Conservation (phyloP, 805 yeast species). For the Metschnikowia lachancei region DNA sequence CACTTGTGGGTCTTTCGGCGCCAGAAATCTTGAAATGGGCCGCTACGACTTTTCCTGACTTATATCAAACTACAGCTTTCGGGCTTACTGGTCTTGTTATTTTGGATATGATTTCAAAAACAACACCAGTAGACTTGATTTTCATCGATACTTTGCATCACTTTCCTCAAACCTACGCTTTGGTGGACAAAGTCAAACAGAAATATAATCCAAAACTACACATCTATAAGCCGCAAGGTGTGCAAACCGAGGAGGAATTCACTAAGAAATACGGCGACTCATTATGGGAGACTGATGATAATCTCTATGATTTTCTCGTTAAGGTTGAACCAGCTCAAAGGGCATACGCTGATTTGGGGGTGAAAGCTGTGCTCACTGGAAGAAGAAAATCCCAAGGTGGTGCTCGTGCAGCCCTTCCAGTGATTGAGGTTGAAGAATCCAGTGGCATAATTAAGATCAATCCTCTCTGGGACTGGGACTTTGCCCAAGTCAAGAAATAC, state of each 20-base stretch:
- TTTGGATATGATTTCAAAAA: conserved; percentile 65
- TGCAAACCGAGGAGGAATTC: conserved; percentile 60
- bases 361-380: conserved; percentile 89
- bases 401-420: conserved; percentile 64
- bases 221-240: conserved; percentile 63
- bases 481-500: conserved; percentile 66
- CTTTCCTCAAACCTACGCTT: conserved; percentile 86
- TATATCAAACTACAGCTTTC: conserved; percentile 91
- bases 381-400: conserved; percentile 90
- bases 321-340: conserved; percentile 92
- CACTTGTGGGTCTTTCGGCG: conserved; percentile 56
- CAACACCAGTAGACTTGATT: conserved; percentile 62
- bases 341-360: conserved; percentile 69
- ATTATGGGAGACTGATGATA: conserved; percentile 82
- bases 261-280: conserved; percentile 64
- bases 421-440: conserved; percentile 70
- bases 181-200: conserved; percentile 56
- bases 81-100: conserved; percentile 91
- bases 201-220: conserved; percentile 60
- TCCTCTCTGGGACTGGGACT: conserved; percentile 83
- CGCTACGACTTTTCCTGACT: conserved; percentile 70
- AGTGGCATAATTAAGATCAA: conserved; percentile 80
- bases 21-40: conserved; percentile 82
- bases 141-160: conserved; percentile 91
- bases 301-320: conserved; percentile 76